Evolutionary conservation across 345 rosid species (phyloP), one percentile per base, ranked within the genome.

Genomic region (Nasturtium officinale): DNA sequence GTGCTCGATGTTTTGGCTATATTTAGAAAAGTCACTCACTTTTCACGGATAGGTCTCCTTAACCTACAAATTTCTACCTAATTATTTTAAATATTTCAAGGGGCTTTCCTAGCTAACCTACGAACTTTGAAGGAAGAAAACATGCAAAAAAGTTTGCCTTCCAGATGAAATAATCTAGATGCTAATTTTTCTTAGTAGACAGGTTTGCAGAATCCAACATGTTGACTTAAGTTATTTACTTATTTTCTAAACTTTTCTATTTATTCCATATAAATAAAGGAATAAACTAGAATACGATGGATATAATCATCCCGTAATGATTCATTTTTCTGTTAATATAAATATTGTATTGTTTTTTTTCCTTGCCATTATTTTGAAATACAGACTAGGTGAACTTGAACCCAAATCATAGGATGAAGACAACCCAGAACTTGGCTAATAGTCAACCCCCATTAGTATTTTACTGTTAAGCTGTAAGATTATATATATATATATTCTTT

Each of bases 1-100:
- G 60, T 61, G 69, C 61, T 71, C 68, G 43, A 61, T 72, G 46
- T 40, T 71, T 61, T 61, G 61, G 76, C 29, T 51, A 9, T 60
- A 28, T 35, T 53, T 64, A 56, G 28, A 53, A 54, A 64, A 64
- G 71, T 64, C n/a, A 73, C 55, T 42, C 38, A 46, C 71, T 73
- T 73, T 73, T 64, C 47, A 43, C 26, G 40, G 20, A 23, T 23
- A 52, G 13, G 13, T 42, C 37, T 61, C 75, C 15, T 29, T 40
- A 12, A 20, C 62, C 76, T 53, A 62, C 32, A 59, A 37, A 10
- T 60, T 59, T 71, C 38, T 48, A 37, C 68, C 20, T 50, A 71
- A 12, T 17, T 15, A 15, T 56, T 69, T 17, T 5, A 29, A 18
- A 29, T 29, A 45, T 20, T 69, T 60, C 32, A 33, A 60, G 6